These are phyloP conservation scores for Trametes pubescens DNA, from an alignment of 1,284 basidiomycete genomes.

Conservation along the genomic window DNA sequence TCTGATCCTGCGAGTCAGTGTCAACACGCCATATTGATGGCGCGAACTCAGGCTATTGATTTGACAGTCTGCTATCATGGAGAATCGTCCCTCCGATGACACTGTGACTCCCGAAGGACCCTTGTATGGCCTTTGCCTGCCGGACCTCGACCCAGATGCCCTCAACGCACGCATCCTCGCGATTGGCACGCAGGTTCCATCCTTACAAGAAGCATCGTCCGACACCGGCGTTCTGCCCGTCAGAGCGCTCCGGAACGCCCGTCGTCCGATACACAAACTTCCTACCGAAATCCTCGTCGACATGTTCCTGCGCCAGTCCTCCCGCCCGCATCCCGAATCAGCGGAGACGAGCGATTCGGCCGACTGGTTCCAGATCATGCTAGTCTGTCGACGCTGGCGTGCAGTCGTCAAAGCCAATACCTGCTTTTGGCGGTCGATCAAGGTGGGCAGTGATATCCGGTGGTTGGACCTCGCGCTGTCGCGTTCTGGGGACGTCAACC, in stretches of 20 bases:
- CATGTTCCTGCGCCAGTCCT: neutral
- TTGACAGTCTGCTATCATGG: neutral
- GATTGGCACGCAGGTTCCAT: neutral
- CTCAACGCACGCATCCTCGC: neutral
- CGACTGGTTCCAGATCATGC: neutral
- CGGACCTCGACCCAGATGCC: neutral
- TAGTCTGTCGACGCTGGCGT: neutral
- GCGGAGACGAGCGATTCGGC: neutral
- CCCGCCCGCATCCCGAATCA: neutral
- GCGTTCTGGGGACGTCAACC: neutral
- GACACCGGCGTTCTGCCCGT: neutral
- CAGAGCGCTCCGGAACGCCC: slow-evolving; percentile 7
- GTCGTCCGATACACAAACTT: neutral
- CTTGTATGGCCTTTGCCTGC: neutral
- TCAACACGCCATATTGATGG: too few species aligned
- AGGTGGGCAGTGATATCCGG: neutral
- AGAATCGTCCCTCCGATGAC: neutral
- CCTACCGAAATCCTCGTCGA: neutral
- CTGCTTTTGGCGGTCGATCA: neutral
- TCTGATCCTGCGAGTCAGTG: too few species aligned
- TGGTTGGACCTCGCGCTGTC: neutral
- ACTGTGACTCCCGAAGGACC: neutral
- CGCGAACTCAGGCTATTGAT: too few species aligned
- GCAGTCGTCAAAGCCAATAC: neutral
- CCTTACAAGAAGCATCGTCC: neutral